These are phyloP conservation scores for Pseudonitzschia pungens DNA, from an alignment of 108 stramenopile species.

Conservation along the genomic window DNA sequence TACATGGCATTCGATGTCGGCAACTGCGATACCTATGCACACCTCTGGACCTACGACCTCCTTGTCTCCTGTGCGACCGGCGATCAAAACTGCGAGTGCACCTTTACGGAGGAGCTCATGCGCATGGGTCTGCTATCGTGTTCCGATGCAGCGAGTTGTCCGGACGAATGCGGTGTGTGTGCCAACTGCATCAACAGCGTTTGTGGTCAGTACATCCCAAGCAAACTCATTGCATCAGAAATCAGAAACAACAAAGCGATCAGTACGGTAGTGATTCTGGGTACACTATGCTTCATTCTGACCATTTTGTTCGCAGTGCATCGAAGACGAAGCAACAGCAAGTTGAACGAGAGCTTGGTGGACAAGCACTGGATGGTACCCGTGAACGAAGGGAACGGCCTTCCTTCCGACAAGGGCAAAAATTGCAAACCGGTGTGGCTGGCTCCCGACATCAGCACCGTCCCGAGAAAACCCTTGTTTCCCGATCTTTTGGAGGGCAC, in stretches of 20 bases:
- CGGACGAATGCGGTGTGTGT: slow-evolving; percentile 50
- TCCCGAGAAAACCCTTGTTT: slow-evolving; percentile 10
- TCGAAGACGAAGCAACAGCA: slow-evolving; percentile 9
- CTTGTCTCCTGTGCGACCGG: slow-evolving; percentile 47
- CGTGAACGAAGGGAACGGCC: slow-evolving; percentile 10
- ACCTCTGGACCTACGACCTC: slow-evolving; percentile 69
- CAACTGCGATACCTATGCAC: slow-evolving; percentile 53
- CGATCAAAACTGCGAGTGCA: slow-evolving; percentile 45
- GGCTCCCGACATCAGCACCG: slow-evolving; percentile 13
- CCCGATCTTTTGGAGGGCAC: slow-evolving; percentile 19
- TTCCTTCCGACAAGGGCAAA: slow-evolving; percentile 18
- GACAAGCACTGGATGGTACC: slow-evolving; percentile 29
- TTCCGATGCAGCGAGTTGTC: slow-evolving; percentile 40
- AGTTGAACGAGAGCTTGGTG: slow-evolving; percentile 18
- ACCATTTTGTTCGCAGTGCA: neutral
- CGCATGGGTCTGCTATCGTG: slow-evolving; percentile 46
- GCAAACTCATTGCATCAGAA: neutral
- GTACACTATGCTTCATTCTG: neutral
- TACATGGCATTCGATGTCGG: slow-evolving; percentile 46
- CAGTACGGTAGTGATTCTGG: neutral
- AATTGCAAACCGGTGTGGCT: slow-evolving; percentile 27
- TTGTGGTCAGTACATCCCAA: slow-evolving; percentile 11
- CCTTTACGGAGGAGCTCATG: slow-evolving; percentile 51
- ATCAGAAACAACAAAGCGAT: neutral
- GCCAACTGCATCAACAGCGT: slow-evolving; percentile 40